A percentile compares a stretch with the other conserved stretches of the same genome.
Evolutionary conservation across 768 basidiomycete genomes (phyloP).

Genomic region (Amanita pallidorosea): DNA sequence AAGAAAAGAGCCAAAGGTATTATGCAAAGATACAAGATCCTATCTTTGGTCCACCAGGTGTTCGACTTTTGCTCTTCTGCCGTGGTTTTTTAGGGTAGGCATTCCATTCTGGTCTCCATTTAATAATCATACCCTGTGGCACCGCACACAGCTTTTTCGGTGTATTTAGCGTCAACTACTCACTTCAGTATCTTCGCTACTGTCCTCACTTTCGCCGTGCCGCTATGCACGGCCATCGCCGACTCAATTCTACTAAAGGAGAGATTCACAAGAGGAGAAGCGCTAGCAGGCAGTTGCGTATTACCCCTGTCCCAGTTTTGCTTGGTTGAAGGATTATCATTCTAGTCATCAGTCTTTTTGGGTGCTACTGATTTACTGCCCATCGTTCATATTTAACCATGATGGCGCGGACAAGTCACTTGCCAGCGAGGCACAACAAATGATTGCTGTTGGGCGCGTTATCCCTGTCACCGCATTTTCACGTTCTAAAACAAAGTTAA

Average conservation of each 20-base stretch:
- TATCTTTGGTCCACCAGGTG: constrained; percentile 35
- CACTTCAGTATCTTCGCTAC: constrained; percentile 67
- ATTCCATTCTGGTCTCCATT: not conserved
- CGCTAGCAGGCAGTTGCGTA: constrained; percentile 30
- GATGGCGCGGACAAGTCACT: not conserved
- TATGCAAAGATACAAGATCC: constrained; percentile 40
- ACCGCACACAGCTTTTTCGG: constrained; percentile 51
- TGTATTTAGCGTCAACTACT: constrained; percentile 58
- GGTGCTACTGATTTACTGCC: constrained; percentile 80
- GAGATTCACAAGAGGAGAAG: constrained; percentile 40
- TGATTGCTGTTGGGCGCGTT: constrained; percentile 49
- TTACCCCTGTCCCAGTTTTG: not conserved
- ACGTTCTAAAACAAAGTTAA: not conserved
- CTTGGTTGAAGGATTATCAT: not conserved
- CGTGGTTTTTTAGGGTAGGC: constrained; percentile 50
- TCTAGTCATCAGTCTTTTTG: constrained; percentile 53
- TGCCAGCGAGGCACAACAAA: constrained; percentile 23
- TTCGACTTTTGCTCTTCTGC: constrained; percentile 20
- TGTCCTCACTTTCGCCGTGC: constrained; percentile 65
- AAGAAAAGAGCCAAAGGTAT: constrained; percentile 16
- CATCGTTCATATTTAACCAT: constrained; percentile 49
- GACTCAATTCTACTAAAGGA: constrained; percentile 40
- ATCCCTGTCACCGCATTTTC: not conserved
- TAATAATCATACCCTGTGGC: not conserved
- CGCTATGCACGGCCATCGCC: constrained; percentile 51